Evolutionary conservation across 2,329 filamentous ascomycete genomes (phyloP).

Genomic region (Mollisiaceae sp.): DNA sequence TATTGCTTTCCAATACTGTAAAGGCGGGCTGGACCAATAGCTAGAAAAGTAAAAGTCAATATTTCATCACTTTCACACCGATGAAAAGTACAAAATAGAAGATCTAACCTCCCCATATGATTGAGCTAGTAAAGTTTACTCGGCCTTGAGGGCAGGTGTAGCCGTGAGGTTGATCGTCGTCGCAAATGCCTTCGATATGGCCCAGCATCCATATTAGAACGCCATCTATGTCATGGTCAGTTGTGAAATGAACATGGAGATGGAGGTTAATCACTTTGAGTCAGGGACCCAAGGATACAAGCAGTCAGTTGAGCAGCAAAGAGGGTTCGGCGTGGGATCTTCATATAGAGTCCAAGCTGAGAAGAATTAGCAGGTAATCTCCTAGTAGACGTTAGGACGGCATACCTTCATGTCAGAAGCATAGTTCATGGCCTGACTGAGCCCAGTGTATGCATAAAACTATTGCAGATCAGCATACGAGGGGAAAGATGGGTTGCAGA

Average conservation of each 20-base stretch:
- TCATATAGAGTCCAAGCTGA: conserved; percentile 30
- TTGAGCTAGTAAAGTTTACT: conserved; percentile 64
- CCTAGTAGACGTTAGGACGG: too few relatives aligned
- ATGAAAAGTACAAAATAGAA: not conserved
- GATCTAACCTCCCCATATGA: conserved; percentile 64
- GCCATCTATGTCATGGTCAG: not conserved
- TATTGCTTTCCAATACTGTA: conserved; percentile 70
- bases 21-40: conserved; percentile 72
- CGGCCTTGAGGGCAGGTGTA: conserved; percentile 55
- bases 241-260: not conserved
- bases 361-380: too few relatives aligned
- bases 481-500: not conserved
- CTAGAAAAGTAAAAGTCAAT: conserved; percentile 29
- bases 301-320: conserved; percentile 44
- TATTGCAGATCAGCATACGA: not conserved
- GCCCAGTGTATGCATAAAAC: conserved; percentile 37
- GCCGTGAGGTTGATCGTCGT: conserved; percentile 48
- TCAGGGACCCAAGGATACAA: conserved; percentile 60
- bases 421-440: conserved; percentile 50
- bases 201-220: conserved; percentile 52
- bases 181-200: conserved; percentile 69
- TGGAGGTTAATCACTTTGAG: conserved; percentile 38
- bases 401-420: conserved; percentile 40
- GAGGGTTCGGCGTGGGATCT: conserved; percentile 8
- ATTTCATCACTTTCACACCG: too few relatives aligned